phyloP scores from a whole-genome alignment of 495 filamentous ascomycete genomes.

The Neurospora tetrasperma region DNA sequence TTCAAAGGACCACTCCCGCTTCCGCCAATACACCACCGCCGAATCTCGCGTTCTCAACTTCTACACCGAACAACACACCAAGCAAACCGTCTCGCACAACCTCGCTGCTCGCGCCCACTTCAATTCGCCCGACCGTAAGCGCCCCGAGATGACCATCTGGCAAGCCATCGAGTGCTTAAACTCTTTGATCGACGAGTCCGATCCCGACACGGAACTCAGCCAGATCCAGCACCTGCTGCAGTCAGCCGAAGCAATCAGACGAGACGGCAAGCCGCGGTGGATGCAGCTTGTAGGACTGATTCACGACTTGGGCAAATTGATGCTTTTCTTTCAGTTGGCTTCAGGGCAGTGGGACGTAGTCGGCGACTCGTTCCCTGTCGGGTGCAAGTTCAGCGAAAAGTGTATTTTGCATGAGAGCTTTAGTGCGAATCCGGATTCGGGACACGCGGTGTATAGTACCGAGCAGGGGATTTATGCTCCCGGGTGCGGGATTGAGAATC shows the following conservation, averaged over 20 bases:
- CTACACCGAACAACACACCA: slow-evolving; percentile 74
- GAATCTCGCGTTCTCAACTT: slow-evolving; percentile 74
- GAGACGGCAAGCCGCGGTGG: slow-evolving; percentile 84
- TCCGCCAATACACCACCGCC: slow-evolving; percentile 69
- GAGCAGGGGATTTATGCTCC: slow-evolving; percentile 68
- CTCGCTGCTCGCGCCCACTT: slow-evolving; percentile 63
- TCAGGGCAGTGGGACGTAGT: slow-evolving; percentile 89
- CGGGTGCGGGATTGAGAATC: slow-evolving; percentile 67
- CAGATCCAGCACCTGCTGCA: slow-evolving; percentile 87
- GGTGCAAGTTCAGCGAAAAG: slow-evolving; percentile 62
- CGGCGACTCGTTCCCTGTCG: slow-evolving; percentile 87
- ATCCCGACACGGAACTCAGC: slow-evolving; percentile 71
- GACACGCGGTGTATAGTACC: slow-evolving; percentile 56
- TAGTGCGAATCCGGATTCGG: slow-evolving; percentile 55
- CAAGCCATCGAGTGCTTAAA: slow-evolving; percentile 84
- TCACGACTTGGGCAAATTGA: slow-evolving; percentile 80
- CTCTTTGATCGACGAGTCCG: slow-evolving; percentile 76
- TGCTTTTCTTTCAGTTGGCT: slow-evolving; percentile 67
- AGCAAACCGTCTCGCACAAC: slow-evolving; percentile 80
- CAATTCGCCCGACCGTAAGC: slow-evolving; percentile 43
- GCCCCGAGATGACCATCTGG: slow-evolving; percentile 76
- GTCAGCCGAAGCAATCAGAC: slow-evolving; percentile 74
- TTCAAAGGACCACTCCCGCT: slow-evolving; percentile 70
- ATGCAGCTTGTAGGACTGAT: slow-evolving; percentile 86
- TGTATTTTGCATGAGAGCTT: slow-evolving; percentile 78